Base-by-base conservation (phyloP, 2,329 filamentous ascomycete genomes). In the Xylaria sp. region DNA sequence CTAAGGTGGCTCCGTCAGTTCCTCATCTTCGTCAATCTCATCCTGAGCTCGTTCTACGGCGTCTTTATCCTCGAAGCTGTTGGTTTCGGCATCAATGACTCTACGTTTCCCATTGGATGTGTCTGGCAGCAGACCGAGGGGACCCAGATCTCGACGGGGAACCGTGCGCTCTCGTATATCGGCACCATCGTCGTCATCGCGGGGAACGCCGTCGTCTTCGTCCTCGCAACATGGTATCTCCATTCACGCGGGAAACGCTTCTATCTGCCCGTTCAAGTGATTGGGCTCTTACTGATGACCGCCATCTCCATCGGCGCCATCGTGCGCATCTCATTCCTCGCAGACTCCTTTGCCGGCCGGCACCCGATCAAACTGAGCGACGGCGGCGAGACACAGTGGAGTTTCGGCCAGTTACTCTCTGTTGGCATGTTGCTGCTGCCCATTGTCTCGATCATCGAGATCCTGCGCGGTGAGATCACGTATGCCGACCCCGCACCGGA, bases 21-120 rank as follows among this genome's bases (percentile, higher is more conserved):
- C 19, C 78, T 88, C 65, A 89, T 89, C 84, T 79, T 88, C 61
- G 77, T 83, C 61, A 89, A 87, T 71, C 74, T 88, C 62, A 78
- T 77, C 0, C 77, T 89, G 11, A 83, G 81, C 4, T 80, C 80
- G 55, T 73, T 83, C 2, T 80, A 78, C 39, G 83, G 84, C 6
- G 71, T 84, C 13, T 84, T 83, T 65, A 78, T 87, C 48, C 74
- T 87, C 19, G 76, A 80, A 65, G 78, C 76, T 16, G 82, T 87
- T 8, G 72, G 78, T 55, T 79, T 78, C 59, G 78, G 80, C 13
- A 70, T 87, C 66, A 71, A 78, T 62, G 63, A 80, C 69, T 74
- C 76, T 3, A 81, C 82, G 0, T 71, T 88, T 37, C 84, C 86
- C 0, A 81, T 89, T 54, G 79, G 76, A 0, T 89, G 86, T 68